Evolutionary conservation across 2,329 filamentous ascomycete genomes (phyloP), one percentile per base, ranked within the genome.

Genomic region (Neofusicoccum umdonicola): DNA sequence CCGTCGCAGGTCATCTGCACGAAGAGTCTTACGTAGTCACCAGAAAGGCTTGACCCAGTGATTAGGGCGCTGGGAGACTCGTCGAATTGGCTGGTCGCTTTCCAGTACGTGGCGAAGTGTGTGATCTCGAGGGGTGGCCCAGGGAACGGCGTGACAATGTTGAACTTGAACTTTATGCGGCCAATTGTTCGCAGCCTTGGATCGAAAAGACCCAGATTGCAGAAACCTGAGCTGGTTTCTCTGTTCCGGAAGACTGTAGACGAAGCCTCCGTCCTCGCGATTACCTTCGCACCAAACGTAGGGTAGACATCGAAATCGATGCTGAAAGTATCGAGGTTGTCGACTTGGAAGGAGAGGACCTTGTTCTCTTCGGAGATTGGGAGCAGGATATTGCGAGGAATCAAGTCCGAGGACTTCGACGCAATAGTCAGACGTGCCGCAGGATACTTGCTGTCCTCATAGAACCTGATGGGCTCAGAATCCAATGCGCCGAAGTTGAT

Each of bases 71-170:
- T 95, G 27, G 90, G 90, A 52, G 93, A 91, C 58, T 91, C 88
- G 74, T 97, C 92, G 54, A 95, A 85, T 70, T 97, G 93, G 72
- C 93, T 97, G 1, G 95, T 99, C 0, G 94, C 94, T 78, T 98
- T 99, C 95, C 95, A 99, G 78, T 99, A 99, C 0, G 95, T 98
- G 68, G 96, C 95, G 71, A 98, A 99, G 73, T 98, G 93, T 1
- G 95, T 96, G 66, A 99, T 97, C 77, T 99, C 95, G 22, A 99
- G 82, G 3, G 95, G 93, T 66, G 93, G 90, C 7, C 95, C 94
- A 67, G 89, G 88, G 80, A 98, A 99, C 0, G 95, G 95, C 73
- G 97, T 97, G 76, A 99, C 96, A 31, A 98, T 92, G 74, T 98
- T 93, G 63, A 92, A 96, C 68, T 91, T 91, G 81, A 99, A 99